Conservation (phyloP, 345 rosid species). For the Brassica rapa region DNA sequence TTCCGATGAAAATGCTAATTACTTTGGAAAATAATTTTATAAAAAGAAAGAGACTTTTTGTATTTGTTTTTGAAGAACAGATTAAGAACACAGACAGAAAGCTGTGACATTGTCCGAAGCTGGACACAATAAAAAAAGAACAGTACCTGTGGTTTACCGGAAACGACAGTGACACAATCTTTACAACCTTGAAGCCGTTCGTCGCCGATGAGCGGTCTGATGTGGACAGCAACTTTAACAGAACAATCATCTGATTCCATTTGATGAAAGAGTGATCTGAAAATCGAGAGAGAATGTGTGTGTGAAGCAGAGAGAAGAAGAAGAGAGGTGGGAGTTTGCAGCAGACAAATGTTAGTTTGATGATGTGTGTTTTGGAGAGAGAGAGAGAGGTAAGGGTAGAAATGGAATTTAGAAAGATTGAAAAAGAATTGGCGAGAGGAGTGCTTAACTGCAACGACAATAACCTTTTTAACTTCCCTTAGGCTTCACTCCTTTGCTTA, state of each 20-base stretch:
- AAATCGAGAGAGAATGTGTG: constrained; percentile 30
- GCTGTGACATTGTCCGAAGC: constrained; percentile 31
- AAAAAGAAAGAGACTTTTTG: background rate
- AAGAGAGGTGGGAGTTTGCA: constrained; percentile 43
- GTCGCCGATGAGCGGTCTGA: constrained; percentile 94
- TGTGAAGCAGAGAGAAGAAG: constrained; percentile 37
- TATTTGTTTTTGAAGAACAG: background rate
- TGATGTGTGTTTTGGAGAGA: constrained; percentile 27
- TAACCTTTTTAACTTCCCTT: constrained; percentile 70
- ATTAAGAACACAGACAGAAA: background rate
- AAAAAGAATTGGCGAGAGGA: constrained; percentile 21
- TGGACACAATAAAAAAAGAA: background rate
- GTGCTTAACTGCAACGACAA: constrained; percentile 56
- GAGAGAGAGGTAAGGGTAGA: constrained; percentile 41
- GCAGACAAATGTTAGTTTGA: constrained; percentile 40
- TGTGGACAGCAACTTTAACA: constrained; percentile 93
- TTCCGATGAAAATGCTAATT: constrained; percentile 11
- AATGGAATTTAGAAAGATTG: constrained; percentile 40
- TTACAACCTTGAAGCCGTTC: constrained; percentile 90
- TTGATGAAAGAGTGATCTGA: constrained; percentile 7
- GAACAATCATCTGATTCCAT: constrained; percentile 90
- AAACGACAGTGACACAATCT: constrained; percentile 84
- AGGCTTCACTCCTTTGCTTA: constrained; percentile 51
- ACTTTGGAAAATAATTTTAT: background rate
- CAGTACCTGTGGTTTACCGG: constrained; percentile 95